Conservation (phyloP, 2,329 filamentous ascomycete genomes). For the Pseudogymnoascus sp. region DNA sequence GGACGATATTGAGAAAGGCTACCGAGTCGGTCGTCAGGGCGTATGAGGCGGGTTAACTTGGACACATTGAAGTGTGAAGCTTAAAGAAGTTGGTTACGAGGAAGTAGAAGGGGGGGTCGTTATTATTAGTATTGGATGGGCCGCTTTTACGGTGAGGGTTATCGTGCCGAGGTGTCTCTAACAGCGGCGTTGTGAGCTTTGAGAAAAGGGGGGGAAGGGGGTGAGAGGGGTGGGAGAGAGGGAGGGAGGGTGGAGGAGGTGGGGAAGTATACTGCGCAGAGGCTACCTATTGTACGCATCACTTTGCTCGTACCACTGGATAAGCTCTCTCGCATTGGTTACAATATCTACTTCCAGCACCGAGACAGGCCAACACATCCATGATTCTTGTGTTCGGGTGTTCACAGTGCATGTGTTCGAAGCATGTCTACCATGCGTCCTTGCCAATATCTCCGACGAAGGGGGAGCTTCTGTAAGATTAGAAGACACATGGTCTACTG, state of each 20-base stretch:
- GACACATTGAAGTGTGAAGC: neutral
- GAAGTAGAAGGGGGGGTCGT: conserved; percentile 13
- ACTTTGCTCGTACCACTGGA: neutral
- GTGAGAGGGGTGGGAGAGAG: no score
- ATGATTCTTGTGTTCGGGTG: neutral
- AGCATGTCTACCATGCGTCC: conserved; percentile 1
- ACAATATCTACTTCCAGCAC: neutral
- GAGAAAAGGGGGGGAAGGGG: neutral
- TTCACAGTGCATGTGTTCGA: neutral
- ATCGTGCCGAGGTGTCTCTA: neutral
- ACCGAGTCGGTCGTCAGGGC: neutral
- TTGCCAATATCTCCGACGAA: neutral
- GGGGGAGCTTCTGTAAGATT: neutral
- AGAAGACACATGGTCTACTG: neutral
- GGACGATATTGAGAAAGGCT: neutral
- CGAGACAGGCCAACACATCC: conserved; percentile 2
- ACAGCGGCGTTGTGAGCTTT: neutral
- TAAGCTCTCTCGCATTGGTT: conserved; percentile 2
- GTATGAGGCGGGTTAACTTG: neutral
- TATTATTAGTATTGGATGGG: neutral
- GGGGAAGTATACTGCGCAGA: neutral
- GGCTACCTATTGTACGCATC: neutral
- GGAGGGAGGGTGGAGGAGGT: no score
- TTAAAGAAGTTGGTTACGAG: neutral
- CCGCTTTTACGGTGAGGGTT: neutral